Percentiles rank a stretch among this genome's conserved stretches.
Conservation (phyloP, 1,284 basidiomycete species). For the Leccinum subrobustum region DNA sequence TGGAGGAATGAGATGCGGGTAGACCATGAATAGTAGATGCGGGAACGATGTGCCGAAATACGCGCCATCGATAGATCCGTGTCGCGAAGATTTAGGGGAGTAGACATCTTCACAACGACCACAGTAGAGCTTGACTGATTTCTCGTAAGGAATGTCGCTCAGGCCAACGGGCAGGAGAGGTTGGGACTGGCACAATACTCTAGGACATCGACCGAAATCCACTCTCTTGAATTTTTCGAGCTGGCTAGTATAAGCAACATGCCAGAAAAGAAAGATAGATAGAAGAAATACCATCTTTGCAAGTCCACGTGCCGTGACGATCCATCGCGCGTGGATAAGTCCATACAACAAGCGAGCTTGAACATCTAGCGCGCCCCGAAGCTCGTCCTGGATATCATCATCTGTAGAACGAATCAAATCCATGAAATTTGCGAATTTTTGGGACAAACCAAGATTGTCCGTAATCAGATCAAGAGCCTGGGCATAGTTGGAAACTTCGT, state of each 20-base stretch:
- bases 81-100: conserved; percentile 90
- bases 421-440: neutral
- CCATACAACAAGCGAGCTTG: conserved; percentile 92
- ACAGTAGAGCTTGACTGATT: conserved; percentile 96
- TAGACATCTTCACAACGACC: conserved; percentile 96
- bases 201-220: conserved; percentile 94
- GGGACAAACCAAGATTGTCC: conserved; percentile 78
- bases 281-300: conserved; percentile 84
- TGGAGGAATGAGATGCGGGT: conserved; percentile 85
- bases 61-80: conserved; percentile 94
- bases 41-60: conserved; percentile 98
- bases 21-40: conserved; percentile 93
- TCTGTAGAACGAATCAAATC: conserved; percentile 42
- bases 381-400: conserved; percentile 78
- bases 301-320: conserved; percentile 89
- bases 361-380: conserved; percentile 82
- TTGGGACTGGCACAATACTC: conserved; percentile 89
- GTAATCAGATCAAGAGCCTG: conserved; percentile 96
- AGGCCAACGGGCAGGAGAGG: conserved; percentile 94
- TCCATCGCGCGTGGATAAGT: conserved; percentile 95
- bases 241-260: conserved; percentile 40
- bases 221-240: conserved; percentile 96
- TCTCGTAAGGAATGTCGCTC: conserved; percentile 92
- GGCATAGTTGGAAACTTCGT: conserved; percentile 93
- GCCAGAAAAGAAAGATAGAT: neutral